Percentiles rank a stretch among this genome's conserved stretches.
These are phyloP conservation scores for Dendrobium officinale DNA, from an alignment of 106 monocot species.

Conservation along the genomic window DNA sequence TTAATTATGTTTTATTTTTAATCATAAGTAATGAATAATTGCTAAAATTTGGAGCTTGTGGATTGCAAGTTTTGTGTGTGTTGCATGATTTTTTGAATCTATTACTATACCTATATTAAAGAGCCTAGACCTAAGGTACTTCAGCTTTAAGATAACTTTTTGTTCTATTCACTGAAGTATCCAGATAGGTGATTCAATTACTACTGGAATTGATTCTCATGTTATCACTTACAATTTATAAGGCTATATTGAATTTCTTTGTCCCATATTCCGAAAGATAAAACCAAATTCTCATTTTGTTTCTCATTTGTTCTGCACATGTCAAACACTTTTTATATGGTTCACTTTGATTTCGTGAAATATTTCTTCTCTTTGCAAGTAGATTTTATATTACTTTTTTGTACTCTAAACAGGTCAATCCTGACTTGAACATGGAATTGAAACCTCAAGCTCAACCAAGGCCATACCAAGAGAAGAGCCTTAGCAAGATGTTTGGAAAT, in stretches of 20 bases:
- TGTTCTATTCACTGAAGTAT: not conserved
- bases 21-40: no score
- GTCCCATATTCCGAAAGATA: not conserved
- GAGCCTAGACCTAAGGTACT: not conserved
- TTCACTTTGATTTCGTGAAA: not conserved
- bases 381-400: not conserved
- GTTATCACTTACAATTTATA: not conserved
- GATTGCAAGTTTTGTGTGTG: no score
- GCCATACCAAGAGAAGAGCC: slow-evolving; percentile 99
- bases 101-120: not conserved
- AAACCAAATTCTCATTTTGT: not conserved
- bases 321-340: not conserved
- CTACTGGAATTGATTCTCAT: not conserved
- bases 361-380: not conserved
- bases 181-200: not conserved
- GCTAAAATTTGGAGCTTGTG: no score
- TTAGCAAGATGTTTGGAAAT: slow-evolving; percentile 99
- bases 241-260: not conserved
- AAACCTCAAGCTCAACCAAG: slow-evolving; percentile 97
- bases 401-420: slow-evolving; percentile 60
- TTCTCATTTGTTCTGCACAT: not conserved
- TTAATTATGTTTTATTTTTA: no score
- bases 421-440: slow-evolving; percentile 93
- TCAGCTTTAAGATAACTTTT: not conserved
- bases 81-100: not conserved